Percentiles rank a stretch among this genome's conserved stretches.
Evolutionary conservation across 164 flowering plant species (phyloP).

Genomic region (Magnolia kwangsiensis): DNA sequence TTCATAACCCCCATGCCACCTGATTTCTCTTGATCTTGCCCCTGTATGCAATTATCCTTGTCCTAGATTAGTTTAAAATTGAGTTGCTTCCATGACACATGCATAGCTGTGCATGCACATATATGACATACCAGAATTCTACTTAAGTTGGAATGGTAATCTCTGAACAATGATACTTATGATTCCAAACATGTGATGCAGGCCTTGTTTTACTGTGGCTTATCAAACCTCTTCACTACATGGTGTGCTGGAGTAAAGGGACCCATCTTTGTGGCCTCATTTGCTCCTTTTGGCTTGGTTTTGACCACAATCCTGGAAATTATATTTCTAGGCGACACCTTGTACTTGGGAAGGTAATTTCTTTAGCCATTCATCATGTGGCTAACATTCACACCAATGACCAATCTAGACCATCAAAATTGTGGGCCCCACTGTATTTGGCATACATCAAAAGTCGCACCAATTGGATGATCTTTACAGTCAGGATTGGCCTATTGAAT

Average conservation of each 20-base stretch:
- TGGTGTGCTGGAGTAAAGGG: conserved; percentile 15
- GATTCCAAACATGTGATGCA: background rate
- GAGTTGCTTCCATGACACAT: background rate
- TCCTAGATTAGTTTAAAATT: no score
- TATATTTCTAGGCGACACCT: conserved; percentile 6
- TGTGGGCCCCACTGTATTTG: no score
- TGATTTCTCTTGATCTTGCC: background rate
- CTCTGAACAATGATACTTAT: no score
- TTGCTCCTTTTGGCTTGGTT: conserved; percentile 11
- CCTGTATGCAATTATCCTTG: background rate
- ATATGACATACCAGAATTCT: no score
- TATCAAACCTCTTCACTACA: conserved; percentile 9
- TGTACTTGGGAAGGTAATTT: conserved; percentile 10
- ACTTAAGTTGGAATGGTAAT: background rate
- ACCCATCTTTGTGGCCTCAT: conserved; percentile 11
- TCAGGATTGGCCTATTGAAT: no score
- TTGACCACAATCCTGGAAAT: conserved; percentile 7
- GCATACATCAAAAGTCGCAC: no score
- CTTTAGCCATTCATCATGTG: no score
- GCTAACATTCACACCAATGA: no score
- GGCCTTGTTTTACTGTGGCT: conserved; percentile 12
- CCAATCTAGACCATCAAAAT: no score
- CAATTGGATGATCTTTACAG: no score
- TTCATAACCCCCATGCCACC: no score
- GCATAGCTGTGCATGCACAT: background rate